Percentiles rank a stretch among this genome's conserved stretches.
Evolutionary conservation across 2,329 filamentous ascomycete genomes (phyloP).

Genomic region (Alternaria sp.): DNA sequence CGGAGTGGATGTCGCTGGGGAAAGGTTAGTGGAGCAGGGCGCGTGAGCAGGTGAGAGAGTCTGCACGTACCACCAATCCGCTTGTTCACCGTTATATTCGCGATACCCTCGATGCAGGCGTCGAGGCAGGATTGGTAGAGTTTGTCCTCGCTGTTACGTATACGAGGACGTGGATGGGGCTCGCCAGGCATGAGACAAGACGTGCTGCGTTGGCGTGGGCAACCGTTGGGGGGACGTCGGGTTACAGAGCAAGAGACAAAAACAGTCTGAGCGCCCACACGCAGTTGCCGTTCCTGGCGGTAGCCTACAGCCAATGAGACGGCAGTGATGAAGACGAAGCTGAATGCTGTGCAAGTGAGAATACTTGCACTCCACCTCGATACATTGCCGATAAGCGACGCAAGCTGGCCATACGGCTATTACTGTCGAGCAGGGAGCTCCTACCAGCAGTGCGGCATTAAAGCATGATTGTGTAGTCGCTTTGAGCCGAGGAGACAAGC

Average conservation of each 20-base stretch:
- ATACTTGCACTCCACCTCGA: background rate
- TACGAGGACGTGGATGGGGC: background rate
- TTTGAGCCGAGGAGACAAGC: background rate
- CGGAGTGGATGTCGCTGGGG: constrained; percentile 3
- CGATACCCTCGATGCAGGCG: constrained; percentile 26
- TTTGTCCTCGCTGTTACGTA: constrained; percentile 17
- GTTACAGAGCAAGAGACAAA: background rate
- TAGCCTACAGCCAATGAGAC: background rate
- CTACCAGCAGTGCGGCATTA: background rate
- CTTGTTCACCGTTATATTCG: constrained; percentile 17
- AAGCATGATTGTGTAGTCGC: background rate
- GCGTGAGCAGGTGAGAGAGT: background rate
- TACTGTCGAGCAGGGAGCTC: background rate
- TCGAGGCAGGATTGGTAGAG: constrained; percentile 20
- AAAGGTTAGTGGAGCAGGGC: constrained; percentile 1
- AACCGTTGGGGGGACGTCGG: background rate
- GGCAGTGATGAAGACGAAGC: background rate
- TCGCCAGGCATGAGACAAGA: constrained; percentile 16
- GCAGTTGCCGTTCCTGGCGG: background rate
- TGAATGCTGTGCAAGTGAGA: background rate
- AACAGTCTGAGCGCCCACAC: background rate
- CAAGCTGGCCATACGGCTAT: background rate
- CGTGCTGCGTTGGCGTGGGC: background rate
- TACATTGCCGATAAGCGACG: background rate
- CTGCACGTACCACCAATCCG: constrained; percentile 6